Percentiles rank a stretch among this genome's conserved stretches.
Evolutionary conservation across 2,329 filamentous ascomycete genomes (phyloP).

Genomic region (Trichoderma afroharzianum): DNA sequence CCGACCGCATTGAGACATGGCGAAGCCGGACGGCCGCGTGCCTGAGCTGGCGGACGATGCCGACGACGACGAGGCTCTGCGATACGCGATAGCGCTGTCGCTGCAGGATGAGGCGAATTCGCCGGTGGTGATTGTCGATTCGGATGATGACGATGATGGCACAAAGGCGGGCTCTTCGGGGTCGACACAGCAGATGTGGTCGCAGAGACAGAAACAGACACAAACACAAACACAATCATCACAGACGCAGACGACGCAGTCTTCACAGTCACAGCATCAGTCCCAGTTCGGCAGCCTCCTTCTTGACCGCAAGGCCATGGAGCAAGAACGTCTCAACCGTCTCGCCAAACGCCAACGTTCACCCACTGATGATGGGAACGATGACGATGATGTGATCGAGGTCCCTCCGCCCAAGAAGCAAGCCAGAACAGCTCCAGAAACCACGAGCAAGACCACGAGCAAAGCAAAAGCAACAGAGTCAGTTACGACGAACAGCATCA

Average conservation of each 20-base stretch:
- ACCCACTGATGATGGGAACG: slow-evolving; percentile 19
- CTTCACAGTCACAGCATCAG: not conserved
- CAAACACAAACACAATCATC: not conserved
- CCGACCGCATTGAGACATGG: not conserved
- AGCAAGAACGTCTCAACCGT: slow-evolving; percentile 74
- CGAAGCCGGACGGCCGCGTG: slow-evolving; percentile 11
- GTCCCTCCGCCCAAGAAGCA: slow-evolving; percentile 28
- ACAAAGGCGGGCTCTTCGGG: not conserved
- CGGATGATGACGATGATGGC: not conserved
- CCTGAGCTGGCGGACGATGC: slow-evolving; percentile 31
- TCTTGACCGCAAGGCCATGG: slow-evolving; percentile 78
- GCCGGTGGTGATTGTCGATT: not conserved
- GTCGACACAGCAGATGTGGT: not conserved
- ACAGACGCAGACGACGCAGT: not conserved
- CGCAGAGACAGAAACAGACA: not conserved
- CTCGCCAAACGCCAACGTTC: slow-evolving; percentile 51
- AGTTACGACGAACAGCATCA: not conserved
- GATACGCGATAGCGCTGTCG: slow-evolving; percentile 58
- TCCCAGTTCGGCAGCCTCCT: slow-evolving; percentile 42
- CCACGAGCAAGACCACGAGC: not conserved
- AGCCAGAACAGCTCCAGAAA: not conserved
- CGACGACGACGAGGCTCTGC: slow-evolving; percentile 58
- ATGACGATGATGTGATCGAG: slow-evolving; percentile 29
- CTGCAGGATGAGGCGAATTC: slow-evolving; percentile 34
- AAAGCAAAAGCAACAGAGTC: not conserved